A percentile compares a stretch with the other conserved stretches of the same genome.
Conservation (phyloP, 2,329 filamentous ascomycete species). For the Verticillium nubilum region DNA sequence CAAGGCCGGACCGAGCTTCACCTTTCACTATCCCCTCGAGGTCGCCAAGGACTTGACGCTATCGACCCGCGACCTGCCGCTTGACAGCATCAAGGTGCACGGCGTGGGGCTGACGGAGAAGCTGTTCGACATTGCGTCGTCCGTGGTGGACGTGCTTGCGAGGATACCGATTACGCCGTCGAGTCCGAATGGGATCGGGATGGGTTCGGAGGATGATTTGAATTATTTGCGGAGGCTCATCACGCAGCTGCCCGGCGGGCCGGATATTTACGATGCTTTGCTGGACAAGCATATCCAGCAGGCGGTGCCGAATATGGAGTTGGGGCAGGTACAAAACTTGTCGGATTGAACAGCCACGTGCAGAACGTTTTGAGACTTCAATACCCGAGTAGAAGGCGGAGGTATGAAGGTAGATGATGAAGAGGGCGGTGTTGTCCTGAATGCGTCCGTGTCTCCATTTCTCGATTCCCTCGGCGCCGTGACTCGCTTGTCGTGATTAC, state of each 20-base stretch:
- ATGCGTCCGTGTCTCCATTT: too few relatives aligned
- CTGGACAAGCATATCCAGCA: conserved; percentile 34
- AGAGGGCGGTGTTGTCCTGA: too few relatives aligned
- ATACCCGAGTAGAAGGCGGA: too few relatives aligned
- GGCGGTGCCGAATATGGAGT: conserved; percentile 20
- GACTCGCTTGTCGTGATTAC: too few relatives aligned
- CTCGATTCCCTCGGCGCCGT: too few relatives aligned
- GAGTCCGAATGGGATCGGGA: conserved; percentile 18
- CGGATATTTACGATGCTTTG: conserved; percentile 29
- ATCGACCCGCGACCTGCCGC: conserved; percentile 29
- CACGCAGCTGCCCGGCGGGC: conserved; percentile 29
- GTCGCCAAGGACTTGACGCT: conserved; percentile 33
- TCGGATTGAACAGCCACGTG: not conserved
- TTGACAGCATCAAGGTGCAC: conserved; percentile 34
- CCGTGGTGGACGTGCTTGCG: conserved; percentile 37
- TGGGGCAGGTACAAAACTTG: conserved; percentile 1
- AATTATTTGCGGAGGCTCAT: conserved; percentile 31
- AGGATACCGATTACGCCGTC: conserved; percentile 28
- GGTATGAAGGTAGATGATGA: too few relatives aligned
- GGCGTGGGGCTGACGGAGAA: conserved; percentile 42
- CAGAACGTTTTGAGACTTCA: too few relatives aligned
- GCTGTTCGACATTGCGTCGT: conserved; percentile 37
- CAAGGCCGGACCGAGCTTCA: conserved; percentile 24
- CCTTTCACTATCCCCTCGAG: conserved; percentile 36
- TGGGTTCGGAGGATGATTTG: conserved; percentile 29